phyloP scores from a whole-genome alignment of 495 filamentous ascomycete species.

The Hypoxylon cercidicola region DNA sequence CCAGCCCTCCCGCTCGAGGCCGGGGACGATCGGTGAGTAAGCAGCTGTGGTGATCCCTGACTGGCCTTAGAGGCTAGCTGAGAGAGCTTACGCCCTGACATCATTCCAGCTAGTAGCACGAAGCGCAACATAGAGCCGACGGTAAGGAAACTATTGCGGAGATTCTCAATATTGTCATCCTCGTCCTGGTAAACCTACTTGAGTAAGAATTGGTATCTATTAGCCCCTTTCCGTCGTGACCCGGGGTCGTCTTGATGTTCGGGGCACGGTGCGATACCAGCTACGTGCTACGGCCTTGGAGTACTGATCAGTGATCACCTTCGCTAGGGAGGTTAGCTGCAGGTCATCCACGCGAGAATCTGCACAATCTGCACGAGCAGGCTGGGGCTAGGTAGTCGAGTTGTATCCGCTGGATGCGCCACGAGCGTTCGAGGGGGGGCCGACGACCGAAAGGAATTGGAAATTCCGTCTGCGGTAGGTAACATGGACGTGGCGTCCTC shows the following conservation, averaged over 20 bases:
- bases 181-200: constrained; percentile 2
- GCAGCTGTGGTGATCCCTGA: constrained; percentile 5
- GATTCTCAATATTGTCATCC: constrained; percentile 13
- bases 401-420: constrained; percentile 23
- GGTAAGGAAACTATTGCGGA: constrained; percentile 15
- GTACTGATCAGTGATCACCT: constrained; percentile 13
- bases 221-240: not conserved
- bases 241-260: not conserved
- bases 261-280: constrained; percentile 30
- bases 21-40: constrained; percentile 31
- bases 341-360: constrained; percentile 46
- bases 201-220: not conserved
- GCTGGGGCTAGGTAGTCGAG: not conserved
- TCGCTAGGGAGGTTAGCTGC: constrained; percentile 26
- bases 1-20: too few relatives aligned
- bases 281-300: constrained; percentile 24
- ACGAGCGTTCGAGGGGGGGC: constrained; percentile 27
- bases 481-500: constrained; percentile 38
- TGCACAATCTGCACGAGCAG: constrained; percentile 43
- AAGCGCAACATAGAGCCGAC: constrained; percentile 15
- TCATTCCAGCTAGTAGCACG: constrained; percentile 37
- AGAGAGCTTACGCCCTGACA: constrained; percentile 35
- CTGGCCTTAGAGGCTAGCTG: constrained; percentile 30
- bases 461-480: constrained; percentile 42
- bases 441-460: constrained; percentile 44